Evolutionary conservation across 2,329 filamentous ascomycete genomes (phyloP).

Genomic region (Diaporthe sp.): DNA sequence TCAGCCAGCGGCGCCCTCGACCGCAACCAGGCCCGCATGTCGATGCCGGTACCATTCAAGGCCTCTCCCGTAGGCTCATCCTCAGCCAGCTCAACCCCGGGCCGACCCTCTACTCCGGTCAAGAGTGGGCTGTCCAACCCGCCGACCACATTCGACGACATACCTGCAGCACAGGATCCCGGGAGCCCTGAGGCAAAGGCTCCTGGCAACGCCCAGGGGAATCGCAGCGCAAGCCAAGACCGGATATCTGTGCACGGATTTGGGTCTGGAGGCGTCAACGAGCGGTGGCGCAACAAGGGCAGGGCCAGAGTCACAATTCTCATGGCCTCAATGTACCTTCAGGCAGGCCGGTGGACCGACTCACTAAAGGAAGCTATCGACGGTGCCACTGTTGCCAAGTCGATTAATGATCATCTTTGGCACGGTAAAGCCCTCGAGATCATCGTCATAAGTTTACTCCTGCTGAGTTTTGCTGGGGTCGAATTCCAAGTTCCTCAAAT

Average conservation of each 20-base stretch:
- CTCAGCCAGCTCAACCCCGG: slow-evolving; percentile 61
- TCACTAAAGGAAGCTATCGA: slow-evolving; percentile 87
- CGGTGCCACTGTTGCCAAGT: slow-evolving; percentile 81
- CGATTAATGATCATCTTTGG: slow-evolving; percentile 94
- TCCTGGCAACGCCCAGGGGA: slow-evolving; percentile 42
- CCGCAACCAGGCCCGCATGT: slow-evolving; percentile 79
- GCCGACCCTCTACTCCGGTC: slow-evolving; percentile 64
- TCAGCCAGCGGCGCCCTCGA: slow-evolving; percentile 69
- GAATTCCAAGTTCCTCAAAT: slow-evolving; percentile 82
- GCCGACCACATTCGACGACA: slow-evolving; percentile 63
- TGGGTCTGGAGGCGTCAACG: slow-evolving; percentile 77
- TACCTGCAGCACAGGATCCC: slow-evolving; percentile 52
- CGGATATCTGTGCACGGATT: slow-evolving; percentile 79
- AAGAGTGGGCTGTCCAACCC: slow-evolving; percentile 63
- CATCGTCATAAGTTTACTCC: slow-evolving; percentile 83
- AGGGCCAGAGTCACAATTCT: slow-evolving; percentile 85
- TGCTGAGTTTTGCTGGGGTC: slow-evolving; percentile 86
- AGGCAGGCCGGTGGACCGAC: slow-evolving; percentile 91
- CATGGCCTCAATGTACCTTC: slow-evolving; percentile 87
- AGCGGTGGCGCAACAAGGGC: slow-evolving; percentile 84
- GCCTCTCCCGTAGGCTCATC: slow-evolving; percentile 53
- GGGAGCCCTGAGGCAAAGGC: slow-evolving; percentile 58
- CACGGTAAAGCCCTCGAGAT: slow-evolving; percentile 95
- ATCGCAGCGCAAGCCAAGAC: slow-evolving; percentile 57
- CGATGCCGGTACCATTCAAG: slow-evolving; percentile 77